Evolutionary conservation across 2,329 filamentous ascomycete species (phyloP), one percentile per base, ranked within the genome.

Genomic region (Pyrenophora graminea): DNA sequence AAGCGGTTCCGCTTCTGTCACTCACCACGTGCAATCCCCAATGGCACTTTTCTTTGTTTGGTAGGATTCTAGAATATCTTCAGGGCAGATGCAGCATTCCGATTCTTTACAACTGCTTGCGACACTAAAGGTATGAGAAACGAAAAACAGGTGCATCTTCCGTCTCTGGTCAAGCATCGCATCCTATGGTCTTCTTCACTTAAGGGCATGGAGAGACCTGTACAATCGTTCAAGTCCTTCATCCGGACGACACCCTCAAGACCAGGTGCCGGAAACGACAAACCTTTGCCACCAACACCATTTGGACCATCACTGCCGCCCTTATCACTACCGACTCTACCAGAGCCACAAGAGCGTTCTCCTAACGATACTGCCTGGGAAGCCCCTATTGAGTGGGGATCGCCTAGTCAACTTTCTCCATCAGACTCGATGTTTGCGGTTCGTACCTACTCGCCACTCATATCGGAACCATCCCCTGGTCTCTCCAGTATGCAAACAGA

Each of bases 161-260:
- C 54, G 53, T 61, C 61, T 56, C 55, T 61, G 30, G 59, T 63
- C 45, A 62, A 51, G 44, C 61, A 65, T 40, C 40, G 33, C 21
- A 62, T 64, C 43, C 32, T 52, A 45, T 65, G 64, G 31, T 61
- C 60, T 15, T 59, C 64, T 13, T 62, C 64, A 17, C 61, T 71
- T 21, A 56, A 64, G 45, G 69, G 63, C n/a, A 70, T 72, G 68
- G 68, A 71, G 54, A 60, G 48, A 18, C 67, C 68, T 21, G 57
- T 72, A 23, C 64, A 57, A 17, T 69, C 67, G 3, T 70, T 70
- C 57, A 66, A 63, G 32, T 69, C 68, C 17, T 68, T 68, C 42
- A 62, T 68, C 32, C 59, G 54, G 38, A 56, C 59, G 3, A 51
- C 56, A 15, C 64, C 67, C 13, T 56, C 63, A 25, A 53, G 56